Base-by-base conservation (phyloP, 2,329 filamentous ascomycete genomes). In the Orbilia javanica region DNA sequence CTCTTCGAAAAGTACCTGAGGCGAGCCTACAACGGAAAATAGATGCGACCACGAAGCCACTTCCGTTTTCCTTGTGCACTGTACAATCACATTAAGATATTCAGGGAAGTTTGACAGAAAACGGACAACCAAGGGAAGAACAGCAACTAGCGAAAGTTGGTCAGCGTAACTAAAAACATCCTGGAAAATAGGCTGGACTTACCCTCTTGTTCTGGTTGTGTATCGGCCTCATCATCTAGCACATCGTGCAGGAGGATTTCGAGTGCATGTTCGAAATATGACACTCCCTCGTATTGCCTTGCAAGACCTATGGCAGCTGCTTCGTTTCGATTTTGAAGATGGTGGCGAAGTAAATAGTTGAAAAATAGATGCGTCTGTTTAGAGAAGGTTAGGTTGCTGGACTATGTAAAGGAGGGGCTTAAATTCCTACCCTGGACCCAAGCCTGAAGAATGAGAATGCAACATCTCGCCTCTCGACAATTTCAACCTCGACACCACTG, bases 51-150 rank as follows among this genome's bases (percentile, higher is more conserved):
- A 99, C 70, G 93, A 97, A 44, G 95, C 90, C 6, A 97, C 90
- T 83, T 99, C 96, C 0, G 96, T 99, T 85, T 99, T 99, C 68
- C 96, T 91, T 0, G 96, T 97, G 85, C 96, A 99, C 84, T 97
- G 96, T 20, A 99, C 92, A 25, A 99, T 91, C 73, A 98, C 96
- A 82, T 98, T 95, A 15, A 98, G 90, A 82, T 97, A 99, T 93
- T 90, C 70, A 90, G 91, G 81, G 55, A 82, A 82, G 29, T 82
- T 80, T 1, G 81, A 88, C 18, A 88, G 83, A 80, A 88, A 88
- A 0, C 86, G 87, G n/a, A 88, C 82, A 1, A 88, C 85, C 44
- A 84, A 85, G 8, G 87, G 87, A 11, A 88, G 82, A 4, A 88
- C 83, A 15, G 87, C 86, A 60, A 85, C 85, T 81, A 86, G 31